phyloP scores from a whole-genome alignment of 1,284 basidiomycete species.

The Prillingera fragicola region DNA sequence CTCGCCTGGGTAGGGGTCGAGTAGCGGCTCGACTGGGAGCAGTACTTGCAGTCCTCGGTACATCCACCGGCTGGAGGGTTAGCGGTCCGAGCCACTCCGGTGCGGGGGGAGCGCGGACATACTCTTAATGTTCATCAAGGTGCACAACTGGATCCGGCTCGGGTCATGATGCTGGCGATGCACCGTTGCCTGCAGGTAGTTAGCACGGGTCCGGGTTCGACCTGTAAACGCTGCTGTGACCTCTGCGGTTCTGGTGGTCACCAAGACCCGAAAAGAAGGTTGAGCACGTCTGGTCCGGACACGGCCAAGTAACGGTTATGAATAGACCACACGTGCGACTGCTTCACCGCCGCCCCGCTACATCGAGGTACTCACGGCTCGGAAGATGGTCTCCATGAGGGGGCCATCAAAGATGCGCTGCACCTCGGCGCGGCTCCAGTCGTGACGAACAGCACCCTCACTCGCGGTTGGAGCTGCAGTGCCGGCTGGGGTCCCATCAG shows the following conservation, averaged over 20 bases:
- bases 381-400: constrained; percentile 78
- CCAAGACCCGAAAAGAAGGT: too few species aligned
- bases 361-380: constrained; percentile 55
- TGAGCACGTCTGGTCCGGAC: too few species aligned
- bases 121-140: constrained; percentile 99
- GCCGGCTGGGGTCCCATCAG: constrained; percentile 17
- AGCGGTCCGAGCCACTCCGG: neutral
- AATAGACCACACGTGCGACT: neutral
- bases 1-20: constrained; percentile 84
- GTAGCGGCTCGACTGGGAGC: constrained; percentile 91
- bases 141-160: constrained; percentile 88
- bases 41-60: constrained; percentile 96
- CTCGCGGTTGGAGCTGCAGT: constrained; percentile 9
- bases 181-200: constrained; percentile 52
- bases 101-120: neutral
- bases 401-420: constrained; percentile 56
- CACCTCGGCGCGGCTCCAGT: constrained; percentile 50
- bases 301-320: constrained; percentile 7
- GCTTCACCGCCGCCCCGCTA: neutral
- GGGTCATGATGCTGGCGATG: constrained; percentile 85
- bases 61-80: constrained; percentile 73
- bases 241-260: too few species aligned
- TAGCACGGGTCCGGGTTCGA: too few species aligned
- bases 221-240: too few species aligned
- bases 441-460: constrained; percentile 36